Percentiles rank a stretch among this genome's conserved stretches.
phyloP scores from a whole-genome alignment of 2,329 filamentous ascomycete genomes.

The Aureobasidium subglaciale region DNA sequence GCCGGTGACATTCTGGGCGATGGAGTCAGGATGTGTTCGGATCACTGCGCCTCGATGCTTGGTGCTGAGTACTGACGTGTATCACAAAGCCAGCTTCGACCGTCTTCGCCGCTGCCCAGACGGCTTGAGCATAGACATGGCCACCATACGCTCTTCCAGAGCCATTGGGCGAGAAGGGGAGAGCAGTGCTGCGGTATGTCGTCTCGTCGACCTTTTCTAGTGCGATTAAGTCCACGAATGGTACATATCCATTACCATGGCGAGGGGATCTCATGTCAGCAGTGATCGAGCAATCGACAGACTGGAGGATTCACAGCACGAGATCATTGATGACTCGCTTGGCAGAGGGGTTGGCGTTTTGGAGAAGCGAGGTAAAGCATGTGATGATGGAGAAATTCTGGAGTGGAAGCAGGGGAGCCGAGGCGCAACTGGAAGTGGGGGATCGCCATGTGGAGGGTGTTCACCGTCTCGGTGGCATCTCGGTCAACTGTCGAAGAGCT shows the following conservation, averaged over 20 bases:
- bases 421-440: not conserved
- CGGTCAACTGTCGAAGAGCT: not conserved
- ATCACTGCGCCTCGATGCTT: slow-evolving; percentile 4
- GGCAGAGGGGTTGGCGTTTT: not conserved
- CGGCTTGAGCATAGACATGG: slow-evolving; percentile 52
- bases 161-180: slow-evolving; percentile 38
- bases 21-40: slow-evolving; percentile 15
- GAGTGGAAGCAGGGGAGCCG: not conserved
- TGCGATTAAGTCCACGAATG: slow-evolving; percentile 36
- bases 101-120: slow-evolving; percentile 50
- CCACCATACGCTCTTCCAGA: slow-evolving; percentile 45
- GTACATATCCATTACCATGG: slow-evolving; percentile 28
- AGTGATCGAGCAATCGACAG: not conserved
- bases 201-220: slow-evolving; percentile 35
- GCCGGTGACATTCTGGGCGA: slow-evolving; percentile 44
- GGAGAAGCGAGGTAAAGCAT: not conserved
- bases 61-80: slow-evolving; percentile 35
- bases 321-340: not conserved
- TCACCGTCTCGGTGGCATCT: slow-evolving; percentile 3
- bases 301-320: not conserved
- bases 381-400: not conserved
- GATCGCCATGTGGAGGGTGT: not conserved
- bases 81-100: slow-evolving; percentile 44
- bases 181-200: slow-evolving; percentile 35
- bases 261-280: slow-evolving; percentile 14